phyloP scores from a whole-genome alignment of 495 filamentous ascomycete genomes.

The Penicillium paradoxum region DNA sequence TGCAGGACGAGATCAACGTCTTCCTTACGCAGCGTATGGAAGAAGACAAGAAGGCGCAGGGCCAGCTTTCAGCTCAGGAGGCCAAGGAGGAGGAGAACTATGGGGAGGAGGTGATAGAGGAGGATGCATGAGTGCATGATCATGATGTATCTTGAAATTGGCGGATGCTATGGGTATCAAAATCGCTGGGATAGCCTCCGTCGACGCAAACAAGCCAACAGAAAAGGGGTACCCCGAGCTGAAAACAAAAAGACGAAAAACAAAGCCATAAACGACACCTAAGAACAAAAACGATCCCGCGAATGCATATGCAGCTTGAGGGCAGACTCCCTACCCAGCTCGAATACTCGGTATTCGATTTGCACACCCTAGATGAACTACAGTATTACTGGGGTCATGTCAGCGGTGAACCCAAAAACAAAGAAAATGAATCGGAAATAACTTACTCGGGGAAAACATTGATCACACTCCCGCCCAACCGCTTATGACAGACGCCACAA shows the following conservation, averaged over 20 bases:
- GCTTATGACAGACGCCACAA: constrained; percentile 87
- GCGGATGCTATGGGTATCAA: constrained; percentile 40
- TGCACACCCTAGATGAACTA: constrained; percentile 83
- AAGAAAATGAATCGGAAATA: not conserved
- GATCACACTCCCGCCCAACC: constrained; percentile 85
- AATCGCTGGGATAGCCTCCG: constrained; percentile 20
- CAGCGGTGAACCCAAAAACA: constrained; percentile 12
- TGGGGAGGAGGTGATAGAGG: constrained; percentile 68
- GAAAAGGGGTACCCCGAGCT: constrained; percentile 7
- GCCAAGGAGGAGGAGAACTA: constrained; percentile 79
- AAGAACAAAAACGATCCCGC: constrained; percentile 6
- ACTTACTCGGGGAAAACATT: constrained; percentile 65
- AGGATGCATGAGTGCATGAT: constrained; percentile 38
- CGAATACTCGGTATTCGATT: constrained; percentile 34
- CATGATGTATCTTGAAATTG: constrained; percentile 2
- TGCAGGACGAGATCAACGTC: constrained; percentile 74
- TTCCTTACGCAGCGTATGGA: constrained; percentile 88
- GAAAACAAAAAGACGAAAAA: constrained; percentile 7
- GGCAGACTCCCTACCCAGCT: constrained; percentile 12
- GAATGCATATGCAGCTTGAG: constrained; percentile 14
- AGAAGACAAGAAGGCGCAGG: constrained; percentile 62
- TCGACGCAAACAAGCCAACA: constrained; percentile 1
- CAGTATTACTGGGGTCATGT: constrained; percentile 45
- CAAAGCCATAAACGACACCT: constrained; percentile 1
- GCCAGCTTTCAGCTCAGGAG: constrained; percentile 51